These are phyloP conservation scores for Backusella morwellensis DNA, from an alignment of 192 early-diverging fungal species.

Conservation along the genomic window DNA sequence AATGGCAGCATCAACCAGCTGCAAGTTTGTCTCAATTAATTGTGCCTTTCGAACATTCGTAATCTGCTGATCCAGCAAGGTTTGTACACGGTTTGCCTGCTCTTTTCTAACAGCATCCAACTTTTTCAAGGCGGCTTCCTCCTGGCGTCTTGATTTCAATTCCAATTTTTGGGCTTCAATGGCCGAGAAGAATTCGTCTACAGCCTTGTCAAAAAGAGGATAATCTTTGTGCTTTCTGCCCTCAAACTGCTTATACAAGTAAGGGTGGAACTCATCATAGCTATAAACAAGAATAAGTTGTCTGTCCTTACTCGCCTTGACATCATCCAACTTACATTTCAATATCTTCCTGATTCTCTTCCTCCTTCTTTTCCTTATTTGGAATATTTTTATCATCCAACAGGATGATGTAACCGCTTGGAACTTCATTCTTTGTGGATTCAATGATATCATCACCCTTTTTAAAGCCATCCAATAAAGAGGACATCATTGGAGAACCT, in stretches of 20 bases:
- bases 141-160: conserved; percentile 54
- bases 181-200: conserved; percentile 92
- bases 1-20: conserved; percentile 86
- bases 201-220: conserved; percentile 76
- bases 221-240: conserved; percentile 56
- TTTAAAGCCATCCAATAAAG: conserved; percentile 62
- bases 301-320: conserved; percentile 11
- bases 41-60: conserved; percentile 73
- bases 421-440: conserved; percentile 44
- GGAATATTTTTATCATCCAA: conserved; percentile 41
- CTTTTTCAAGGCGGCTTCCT: conserved; percentile 77
- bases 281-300: conserved; percentile 25
- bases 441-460: conserved; percentile 73
- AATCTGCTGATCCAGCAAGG: conserved; percentile 71
- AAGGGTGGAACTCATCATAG: conserved; percentile 74
- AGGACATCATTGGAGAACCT: conserved; percentile 56
- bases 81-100: conserved; percentile 75
- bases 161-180: conserved; percentile 84
- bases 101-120: conserved; percentile 77
- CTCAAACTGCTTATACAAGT: conserved; percentile 63
- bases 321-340: conserved; percentile 24
- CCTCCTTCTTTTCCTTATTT: conserved; percentile 33
- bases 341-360: conserved; percentile 31
- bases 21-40: conserved; percentile 82
- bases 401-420: conserved; percentile 63